Evolutionary conservation across 345 rosid genomes (phyloP), one percentile per base, ranked within the genome.

Genomic region (Dovyalis caffra): DNA sequence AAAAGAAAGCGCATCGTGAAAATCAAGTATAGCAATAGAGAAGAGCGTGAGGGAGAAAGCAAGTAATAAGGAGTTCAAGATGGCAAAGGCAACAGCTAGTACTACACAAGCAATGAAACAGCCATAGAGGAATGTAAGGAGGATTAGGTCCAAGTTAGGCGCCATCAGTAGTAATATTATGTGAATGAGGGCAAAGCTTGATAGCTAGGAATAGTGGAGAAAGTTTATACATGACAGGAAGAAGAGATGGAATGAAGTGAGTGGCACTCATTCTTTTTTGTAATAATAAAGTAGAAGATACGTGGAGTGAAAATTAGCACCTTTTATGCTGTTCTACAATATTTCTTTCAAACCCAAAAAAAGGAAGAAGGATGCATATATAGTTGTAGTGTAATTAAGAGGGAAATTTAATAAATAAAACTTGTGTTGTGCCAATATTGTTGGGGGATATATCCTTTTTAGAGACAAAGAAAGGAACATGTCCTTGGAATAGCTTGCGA

Each of bases 121-220:
- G 62, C 79, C 87, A 51, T 80, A 72, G 70, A 86, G 82, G 35
- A 78, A 26, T 6, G 84, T 71, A 3, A 82, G 20, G 35, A 82
- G 77, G 70, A 86, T 71, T 16, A 87, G 75, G 64, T 87, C 88
- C 25, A 86, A 1, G 68, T 76, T 84, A 40, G 87, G 87, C 12
- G 78, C 26, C 88, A 83, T 83, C 47, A 29, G n/a, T 20, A 10
- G 40, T 53, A n/a, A 53, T n/a, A 34, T 34, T 4, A 4, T 34
- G 16, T 40, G 47, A 40, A 11, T 2, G 3, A 8, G 60, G 8
- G 28, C n/a, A 53, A 47, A 6, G 60, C 5, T 23, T 8, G 14
- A 0, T 53, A 56, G 60, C 1, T 14, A n/a, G 18, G 45, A 33
- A 12, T 9, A 7, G 14, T n/a, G 10, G 29, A 31, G 12, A 33